Percentiles rank a stretch among this genome's conserved stretches.
phyloP scores from a whole-genome alignment of 2,329 filamentous ascomycete species.

The Colletotrichum tamarilloi region DNA sequence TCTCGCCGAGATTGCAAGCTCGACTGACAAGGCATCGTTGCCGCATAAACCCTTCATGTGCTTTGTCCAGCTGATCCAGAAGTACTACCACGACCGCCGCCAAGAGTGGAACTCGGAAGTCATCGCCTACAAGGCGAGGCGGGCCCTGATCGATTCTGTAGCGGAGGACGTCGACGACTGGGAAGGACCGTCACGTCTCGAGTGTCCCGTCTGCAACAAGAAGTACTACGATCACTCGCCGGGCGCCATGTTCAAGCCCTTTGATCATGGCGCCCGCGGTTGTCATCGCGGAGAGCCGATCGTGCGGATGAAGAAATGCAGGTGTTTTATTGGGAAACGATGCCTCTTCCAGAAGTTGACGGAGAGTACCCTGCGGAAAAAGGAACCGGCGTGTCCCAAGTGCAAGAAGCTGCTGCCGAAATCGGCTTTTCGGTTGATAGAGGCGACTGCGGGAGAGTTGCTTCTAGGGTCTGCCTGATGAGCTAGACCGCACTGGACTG shows the following conservation, averaged over 20 bases:
- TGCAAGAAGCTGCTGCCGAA: not conserved
- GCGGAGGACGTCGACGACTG: not conserved
- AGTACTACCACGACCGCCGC: constrained; percentile 17
- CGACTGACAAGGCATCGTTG: not conserved
- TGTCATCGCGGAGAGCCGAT: constrained; percentile 15
- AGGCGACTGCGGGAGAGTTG: not conserved
- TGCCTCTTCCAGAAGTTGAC: constrained; percentile 27
- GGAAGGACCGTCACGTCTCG: not conserved
- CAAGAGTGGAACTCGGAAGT: constrained; percentile 11
- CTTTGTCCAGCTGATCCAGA: not conserved
- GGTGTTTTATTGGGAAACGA: constrained; percentile 14
- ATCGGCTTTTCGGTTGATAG: not conserved
- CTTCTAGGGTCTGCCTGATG: too few relatives aligned
- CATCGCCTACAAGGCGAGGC: constrained; percentile 14
- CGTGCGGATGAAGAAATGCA: constrained; percentile 13
- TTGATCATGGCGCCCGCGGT: not conserved
- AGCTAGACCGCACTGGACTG: too few relatives aligned
- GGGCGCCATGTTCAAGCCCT: not conserved
- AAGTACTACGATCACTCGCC: constrained; percentile 12
- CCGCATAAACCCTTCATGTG: not conserved
- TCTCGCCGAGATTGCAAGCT: not conserved
- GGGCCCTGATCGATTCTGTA: constrained; percentile 4
- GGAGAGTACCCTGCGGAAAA: not conserved
- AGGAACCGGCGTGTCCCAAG: not conserved
- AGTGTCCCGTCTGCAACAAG: constrained; percentile 9